Base-by-base conservation (phyloP, 192 early-diverging fungal species). In the Radiomyces spectabilis region DNA sequence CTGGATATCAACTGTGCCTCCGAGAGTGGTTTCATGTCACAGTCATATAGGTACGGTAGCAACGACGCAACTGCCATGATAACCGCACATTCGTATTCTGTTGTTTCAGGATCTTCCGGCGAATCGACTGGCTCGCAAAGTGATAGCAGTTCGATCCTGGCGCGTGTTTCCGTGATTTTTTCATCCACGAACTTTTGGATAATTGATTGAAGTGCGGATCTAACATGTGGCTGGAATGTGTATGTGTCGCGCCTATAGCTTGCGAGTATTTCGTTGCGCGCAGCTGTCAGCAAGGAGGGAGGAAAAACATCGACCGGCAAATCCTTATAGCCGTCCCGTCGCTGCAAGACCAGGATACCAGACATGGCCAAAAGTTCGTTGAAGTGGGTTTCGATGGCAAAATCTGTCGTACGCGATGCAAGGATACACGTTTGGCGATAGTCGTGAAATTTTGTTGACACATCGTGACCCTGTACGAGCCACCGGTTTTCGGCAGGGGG, bases 21-120 rank as follows among this genome's bases (percentile, higher is more conserved):
- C 19, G 52, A 54, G 13, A 54, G 52, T 42, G 52, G 24, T 21
- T 43, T 42, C 40, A 54, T 42, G 41, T 42, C 52, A 42, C 52
- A 54, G 26, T 54, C 52, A 29, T 54, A 54, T 24, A 54, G 25
- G 31, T 54, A 31, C 15, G 52, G 32, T 19, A 54, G 25, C 37
- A 54, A 54, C 2, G 52, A 39, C 13, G 43, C 39, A n/a, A 54
- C 33, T 27, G 52, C 52, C 21, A 30, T 41, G 40, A 54, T 54
- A 27, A 42, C 41, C 19, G 40, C 52, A 41, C 41, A 42, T 54
- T 54, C 52, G 22, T 54, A 38, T 38, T 40, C 48, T 19, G 31
- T 34, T 50, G 48, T 15, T 19, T 50, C 48, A 46, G 44, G 31
- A 46, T 46, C 44, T 27, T 46, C 26, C 31, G 44, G 44, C 25